Evolutionary conservation across 2,329 filamentous ascomycete genomes (phyloP).

Genomic region (Thyridium curvatum): DNA sequence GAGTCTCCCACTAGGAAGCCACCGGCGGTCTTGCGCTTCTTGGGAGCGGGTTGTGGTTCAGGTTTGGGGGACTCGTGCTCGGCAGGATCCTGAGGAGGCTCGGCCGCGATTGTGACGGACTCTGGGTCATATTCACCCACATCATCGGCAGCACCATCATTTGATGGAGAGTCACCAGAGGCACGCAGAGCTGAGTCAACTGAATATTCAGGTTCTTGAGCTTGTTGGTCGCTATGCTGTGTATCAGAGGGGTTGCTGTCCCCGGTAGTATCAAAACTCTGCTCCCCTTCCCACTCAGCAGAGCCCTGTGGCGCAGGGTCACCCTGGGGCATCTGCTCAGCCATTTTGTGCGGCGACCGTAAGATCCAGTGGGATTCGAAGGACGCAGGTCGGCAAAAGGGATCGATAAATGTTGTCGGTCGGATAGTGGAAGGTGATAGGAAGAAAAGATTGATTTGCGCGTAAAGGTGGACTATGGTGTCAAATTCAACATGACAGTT

Average conservation of each 20-base stretch:
- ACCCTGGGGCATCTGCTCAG: conserved; percentile 12
- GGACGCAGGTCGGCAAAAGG: too few relatives aligned
- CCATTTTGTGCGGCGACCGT: conserved; percentile 17
- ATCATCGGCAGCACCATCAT: conserved; percentile 41
- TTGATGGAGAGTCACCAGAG: conserved; percentile 40
- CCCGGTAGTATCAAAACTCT: conserved; percentile 47
- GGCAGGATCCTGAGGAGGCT: not conserved
- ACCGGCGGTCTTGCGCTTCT: conserved; percentile 54
- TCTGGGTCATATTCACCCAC: conserved; percentile 53
- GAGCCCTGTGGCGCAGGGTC: conserved; percentile 22
- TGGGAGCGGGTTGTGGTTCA: conserved; percentile 30
- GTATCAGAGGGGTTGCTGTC: conserved; percentile 48
- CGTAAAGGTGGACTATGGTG: too few relatives aligned
- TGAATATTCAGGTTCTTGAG: conserved; percentile 37
- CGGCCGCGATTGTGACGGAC: conserved; percentile 36
- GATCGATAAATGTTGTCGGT: too few relatives aligned
- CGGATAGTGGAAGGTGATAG: too few relatives aligned
- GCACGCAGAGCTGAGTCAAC: conserved; percentile 38
- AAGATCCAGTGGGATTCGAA: too few relatives aligned
- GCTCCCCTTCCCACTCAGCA: conserved; percentile 41
- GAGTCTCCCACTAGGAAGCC: conserved; percentile 56
- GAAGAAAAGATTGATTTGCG: too few relatives aligned
- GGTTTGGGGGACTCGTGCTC: conserved; percentile 18
- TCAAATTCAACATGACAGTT: too few relatives aligned
- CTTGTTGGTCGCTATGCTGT: conserved; percentile 50